Percentiles rank a stretch among this genome's conserved stretches.
Conservation (phyloP, 2,329 filamentous ascomycete species). For the Alternaria panax region DNA sequence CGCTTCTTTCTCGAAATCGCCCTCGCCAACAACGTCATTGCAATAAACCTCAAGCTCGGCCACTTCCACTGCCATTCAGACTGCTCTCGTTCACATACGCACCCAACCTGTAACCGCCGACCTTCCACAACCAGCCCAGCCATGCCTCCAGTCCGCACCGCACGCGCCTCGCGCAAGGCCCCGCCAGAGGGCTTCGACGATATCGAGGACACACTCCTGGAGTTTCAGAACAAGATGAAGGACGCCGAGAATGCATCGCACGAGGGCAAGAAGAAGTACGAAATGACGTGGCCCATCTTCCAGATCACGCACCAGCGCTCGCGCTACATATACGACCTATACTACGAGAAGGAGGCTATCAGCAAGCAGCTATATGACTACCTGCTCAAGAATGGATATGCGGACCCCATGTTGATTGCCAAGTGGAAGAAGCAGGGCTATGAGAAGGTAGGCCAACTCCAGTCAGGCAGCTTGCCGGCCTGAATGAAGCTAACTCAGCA, state of each 20-base stretch:
- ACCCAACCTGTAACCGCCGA: neutral
- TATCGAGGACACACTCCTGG: constrained; percentile 84
- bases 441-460: constrained; percentile 74
- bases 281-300: constrained; percentile 96
- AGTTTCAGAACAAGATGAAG: constrained; percentile 91
- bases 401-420: constrained; percentile 92
- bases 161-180: constrained; percentile 75
- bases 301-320: constrained; percentile 93
- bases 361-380: constrained; percentile 92
- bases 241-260: constrained; percentile 89
- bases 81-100: neutral
- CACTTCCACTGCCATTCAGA: neutral
- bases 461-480: neutral
- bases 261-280: constrained; percentile 82
- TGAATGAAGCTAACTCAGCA: constrained; percentile 9
- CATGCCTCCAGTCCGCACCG: constrained; percentile 81
- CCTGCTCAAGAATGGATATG: constrained; percentile 95
- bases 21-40: neutral
- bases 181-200: constrained; percentile 87
- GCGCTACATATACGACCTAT: constrained; percentile 95
- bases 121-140: constrained; percentile 1
- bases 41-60: neutral
- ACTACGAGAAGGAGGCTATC: constrained; percentile 98
- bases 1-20: constrained; percentile 14
- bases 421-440: constrained; percentile 99